These are phyloP conservation scores for Aurinia saxatilis DNA, from an alignment of 345 rosid species.

Conservation along the genomic window DNA sequence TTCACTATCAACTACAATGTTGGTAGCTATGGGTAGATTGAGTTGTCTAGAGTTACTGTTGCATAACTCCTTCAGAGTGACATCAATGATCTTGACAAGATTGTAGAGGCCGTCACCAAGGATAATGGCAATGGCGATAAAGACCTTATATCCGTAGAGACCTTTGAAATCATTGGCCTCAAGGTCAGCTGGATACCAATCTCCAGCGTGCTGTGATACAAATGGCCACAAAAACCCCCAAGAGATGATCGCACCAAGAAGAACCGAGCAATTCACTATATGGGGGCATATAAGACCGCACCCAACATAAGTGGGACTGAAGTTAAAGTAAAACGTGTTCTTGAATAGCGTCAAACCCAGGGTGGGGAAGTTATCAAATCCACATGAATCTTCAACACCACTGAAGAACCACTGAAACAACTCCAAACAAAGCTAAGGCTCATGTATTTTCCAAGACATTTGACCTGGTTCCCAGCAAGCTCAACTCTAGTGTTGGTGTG, in stretches of 20 bases:
- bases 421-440: conserved; percentile 88
- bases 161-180: conserved; percentile 82
- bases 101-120: conserved; percentile 95
- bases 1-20: conserved; percentile 46
- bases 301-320: conserved; percentile 93
- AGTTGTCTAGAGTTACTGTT: conserved; percentile 39
- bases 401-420: conserved; percentile 98
- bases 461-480: conserved; percentile 92
- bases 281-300: conserved; percentile 97
- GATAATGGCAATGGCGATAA: conserved; percentile 75
- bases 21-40: conserved; percentile 48
- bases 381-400: conserved; percentile 87
- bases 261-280: conserved; percentile 82
- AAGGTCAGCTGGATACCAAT: conserved; percentile 85
- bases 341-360: conserved; percentile 74
- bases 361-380: conserved; percentile 89
- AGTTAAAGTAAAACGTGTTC: conserved; percentile 92
- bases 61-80: conserved; percentile 55
- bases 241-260: conserved; percentile 81
- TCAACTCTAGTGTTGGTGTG: conserved; percentile 84
- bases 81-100: conserved; percentile 62
- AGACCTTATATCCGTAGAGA: conserved; percentile 93
- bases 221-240: conserved; percentile 95
- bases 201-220: conserved; percentile 64
- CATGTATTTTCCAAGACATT: conserved; percentile 81